Conservation (phyloP, 495 filamentous ascomycete species). For the Penicillium malachiteum region DNA sequence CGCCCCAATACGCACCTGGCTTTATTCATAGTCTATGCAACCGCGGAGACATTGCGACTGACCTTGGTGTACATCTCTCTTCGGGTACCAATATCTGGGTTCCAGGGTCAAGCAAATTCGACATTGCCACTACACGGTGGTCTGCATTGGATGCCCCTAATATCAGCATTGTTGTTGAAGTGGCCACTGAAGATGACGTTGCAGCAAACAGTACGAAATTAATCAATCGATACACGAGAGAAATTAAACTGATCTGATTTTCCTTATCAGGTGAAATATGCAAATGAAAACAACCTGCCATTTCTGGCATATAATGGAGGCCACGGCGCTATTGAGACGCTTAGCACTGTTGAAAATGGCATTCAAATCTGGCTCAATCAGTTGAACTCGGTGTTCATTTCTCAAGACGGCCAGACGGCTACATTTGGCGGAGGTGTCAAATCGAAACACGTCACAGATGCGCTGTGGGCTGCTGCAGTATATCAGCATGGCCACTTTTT, state of each 20-base stretch:
- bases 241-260: not conserved
- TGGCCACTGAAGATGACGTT: constrained; percentile 52
- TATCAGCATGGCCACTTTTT: too few species aligned
- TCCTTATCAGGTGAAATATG: not conserved
- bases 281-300: not conserved
- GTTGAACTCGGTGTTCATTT: constrained; percentile 41
- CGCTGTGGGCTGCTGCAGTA: constrained; percentile 26
- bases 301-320: constrained; percentile 2
- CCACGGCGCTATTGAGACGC: constrained; percentile 42
- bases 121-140: constrained; percentile 44
- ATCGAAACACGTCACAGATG: constrained; percentile 29
- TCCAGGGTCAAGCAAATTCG: constrained; percentile 42
- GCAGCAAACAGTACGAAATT: constrained; percentile 38
- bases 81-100: constrained; percentile 41
- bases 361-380: constrained; percentile 42
- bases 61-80: constrained; percentile 37
- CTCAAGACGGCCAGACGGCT: constrained; percentile 44
- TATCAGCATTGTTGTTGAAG: constrained; percentile 47
- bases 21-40: not conserved
- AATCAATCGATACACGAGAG: not conserved
- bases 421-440: constrained; percentile 51
- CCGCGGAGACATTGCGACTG: not conserved
- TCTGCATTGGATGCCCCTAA: constrained; percentile 36
- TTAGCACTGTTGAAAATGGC: constrained; percentile 40
- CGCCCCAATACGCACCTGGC: not conserved